phyloP scores from a whole-genome alignment of 2,329 filamentous ascomycete species.

The Alternaria angustiovoidea region DNA sequence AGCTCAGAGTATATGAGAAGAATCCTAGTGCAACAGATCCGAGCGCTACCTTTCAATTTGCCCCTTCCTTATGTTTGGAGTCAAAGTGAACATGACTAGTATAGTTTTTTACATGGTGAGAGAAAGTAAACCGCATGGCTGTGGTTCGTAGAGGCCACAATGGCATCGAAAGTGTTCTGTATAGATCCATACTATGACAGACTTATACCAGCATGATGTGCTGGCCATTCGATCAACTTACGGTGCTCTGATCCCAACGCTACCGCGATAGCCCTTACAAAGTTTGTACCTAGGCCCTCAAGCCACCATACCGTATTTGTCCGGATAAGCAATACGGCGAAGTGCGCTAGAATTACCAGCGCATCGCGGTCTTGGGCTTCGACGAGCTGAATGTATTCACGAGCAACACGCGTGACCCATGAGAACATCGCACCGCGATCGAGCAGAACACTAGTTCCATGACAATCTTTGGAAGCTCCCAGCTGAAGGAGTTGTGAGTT shows the following conservation, averaged over 20 bases:
- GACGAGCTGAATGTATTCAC: background rate
- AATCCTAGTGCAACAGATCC: too few species aligned
- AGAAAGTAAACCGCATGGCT: background rate
- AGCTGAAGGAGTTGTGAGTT: background rate
- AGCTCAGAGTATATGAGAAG: background rate
- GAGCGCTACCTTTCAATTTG: too few species aligned
- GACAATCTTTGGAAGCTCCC: background rate
- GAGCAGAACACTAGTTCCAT: background rate
- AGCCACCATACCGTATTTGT: background rate
- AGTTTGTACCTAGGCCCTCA: background rate
- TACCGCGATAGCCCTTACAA: background rate
- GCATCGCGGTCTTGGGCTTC: background rate
- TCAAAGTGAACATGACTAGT: too few species aligned
- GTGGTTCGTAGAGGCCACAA: background rate
- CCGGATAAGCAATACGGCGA: background rate
- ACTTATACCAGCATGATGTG: background rate
- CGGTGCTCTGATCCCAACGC: background rate
- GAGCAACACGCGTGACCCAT: background rate
- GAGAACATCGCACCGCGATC: background rate
- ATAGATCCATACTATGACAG: background rate
- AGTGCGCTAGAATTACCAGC: background rate
- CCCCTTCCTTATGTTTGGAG: too few species aligned
- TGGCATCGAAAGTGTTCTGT: fast-evolving
- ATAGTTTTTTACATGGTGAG: too few species aligned
- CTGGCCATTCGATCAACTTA: background rate